Conservation (phyloP, 768 basidiomycete species). For the Cyclocybe cylindracea region DNA sequence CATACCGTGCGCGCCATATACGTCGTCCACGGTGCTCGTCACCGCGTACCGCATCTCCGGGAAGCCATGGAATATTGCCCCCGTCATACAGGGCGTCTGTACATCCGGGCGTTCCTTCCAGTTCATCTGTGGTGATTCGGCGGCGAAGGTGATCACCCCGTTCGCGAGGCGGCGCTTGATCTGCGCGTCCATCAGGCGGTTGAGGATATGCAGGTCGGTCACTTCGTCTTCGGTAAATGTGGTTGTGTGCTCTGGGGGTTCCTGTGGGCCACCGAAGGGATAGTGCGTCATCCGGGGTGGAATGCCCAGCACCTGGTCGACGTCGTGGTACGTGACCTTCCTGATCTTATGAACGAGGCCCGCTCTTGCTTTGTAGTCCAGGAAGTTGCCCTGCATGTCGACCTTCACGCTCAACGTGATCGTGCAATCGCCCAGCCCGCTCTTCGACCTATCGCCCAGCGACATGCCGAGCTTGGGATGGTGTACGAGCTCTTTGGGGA, state of each 20-base stretch:
- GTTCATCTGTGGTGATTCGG: background rate
- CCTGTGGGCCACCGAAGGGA: slow-evolving; percentile 45
- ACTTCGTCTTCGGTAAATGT: slow-evolving; percentile 21
- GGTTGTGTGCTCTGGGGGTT: background rate
- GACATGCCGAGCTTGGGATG: slow-evolving; percentile 42
- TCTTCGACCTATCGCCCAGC: slow-evolving; percentile 28
- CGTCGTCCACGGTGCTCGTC: slow-evolving; percentile 14
- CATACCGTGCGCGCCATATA: slow-evolving; percentile 49
- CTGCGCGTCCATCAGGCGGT: slow-evolving; percentile 15
- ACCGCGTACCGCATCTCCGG: slow-evolving; percentile 53
- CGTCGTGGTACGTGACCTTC: slow-evolving; percentile 63
- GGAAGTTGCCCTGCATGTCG: slow-evolving; percentile 58
- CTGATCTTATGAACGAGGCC: slow-evolving; percentile 74
- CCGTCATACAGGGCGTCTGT: slow-evolving; percentile 24
- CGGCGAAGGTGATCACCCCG: slow-evolving; percentile 4
- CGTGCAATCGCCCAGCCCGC: slow-evolving; percentile 50
- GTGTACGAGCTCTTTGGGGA: slow-evolving; percentile 63
- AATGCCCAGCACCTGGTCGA: slow-evolving; percentile 52
- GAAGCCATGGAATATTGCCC: slow-evolving; percentile 46
- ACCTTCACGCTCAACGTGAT: slow-evolving; percentile 83
- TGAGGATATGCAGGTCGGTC: slow-evolving; percentile 31
- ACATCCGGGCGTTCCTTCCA: slow-evolving; percentile 28
- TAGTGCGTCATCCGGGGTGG: slow-evolving; percentile 15
- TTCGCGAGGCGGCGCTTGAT: slow-evolving; percentile 7
- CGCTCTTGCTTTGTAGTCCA: slow-evolving; percentile 69